phyloP scores from a whole-genome alignment of 2,329 filamentous ascomycete species.

The Scortechinia acanthostroma region DNA sequence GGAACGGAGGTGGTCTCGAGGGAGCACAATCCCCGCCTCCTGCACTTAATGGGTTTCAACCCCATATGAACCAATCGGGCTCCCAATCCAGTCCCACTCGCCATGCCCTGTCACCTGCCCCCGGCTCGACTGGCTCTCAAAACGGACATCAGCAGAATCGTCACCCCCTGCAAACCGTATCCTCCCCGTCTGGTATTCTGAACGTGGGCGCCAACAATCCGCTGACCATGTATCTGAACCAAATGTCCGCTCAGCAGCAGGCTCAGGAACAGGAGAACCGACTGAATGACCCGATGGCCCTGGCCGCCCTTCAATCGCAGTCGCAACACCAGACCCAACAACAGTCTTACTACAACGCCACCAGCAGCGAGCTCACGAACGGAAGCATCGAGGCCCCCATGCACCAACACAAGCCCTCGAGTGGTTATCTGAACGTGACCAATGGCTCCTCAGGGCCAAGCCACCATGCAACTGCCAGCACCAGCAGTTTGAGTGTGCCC shows the following conservation, averaged over 20 bases:
- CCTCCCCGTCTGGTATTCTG: conserved; percentile 62
- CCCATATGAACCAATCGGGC: background rate
- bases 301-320: background rate
- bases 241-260: conserved; percentile 65
- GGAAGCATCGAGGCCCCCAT: conserved; percentile 53
- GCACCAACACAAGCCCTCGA: conserved; percentile 61
- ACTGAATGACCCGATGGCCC: conserved; percentile 51
- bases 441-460: conserved; percentile 36
- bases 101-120: conserved; percentile 36
- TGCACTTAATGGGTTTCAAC: conserved; percentile 5
- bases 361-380: conserved; percentile 46
- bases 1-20: conserved; percentile 42
- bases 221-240: conserved; percentile 85
- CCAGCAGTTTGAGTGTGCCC: conserved; percentile 64
- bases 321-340: conserved; percentile 46
- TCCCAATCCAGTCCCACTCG: background rate
- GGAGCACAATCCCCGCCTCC: conserved; percentile 17
- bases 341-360: conserved; percentile 70
- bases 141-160: conserved; percentile 49
- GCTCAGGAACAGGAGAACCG: conserved; percentile 73
- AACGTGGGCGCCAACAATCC: conserved; percentile 83
- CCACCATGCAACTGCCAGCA: conserved; percentile 67
- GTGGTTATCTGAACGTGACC: conserved; percentile 51
- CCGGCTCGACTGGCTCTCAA: conserved; percentile 41
- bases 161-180: conserved; percentile 45